phyloP scores from a whole-genome alignment of 192 early-diverging fungal species.

The Coemansia sp. region DNA sequence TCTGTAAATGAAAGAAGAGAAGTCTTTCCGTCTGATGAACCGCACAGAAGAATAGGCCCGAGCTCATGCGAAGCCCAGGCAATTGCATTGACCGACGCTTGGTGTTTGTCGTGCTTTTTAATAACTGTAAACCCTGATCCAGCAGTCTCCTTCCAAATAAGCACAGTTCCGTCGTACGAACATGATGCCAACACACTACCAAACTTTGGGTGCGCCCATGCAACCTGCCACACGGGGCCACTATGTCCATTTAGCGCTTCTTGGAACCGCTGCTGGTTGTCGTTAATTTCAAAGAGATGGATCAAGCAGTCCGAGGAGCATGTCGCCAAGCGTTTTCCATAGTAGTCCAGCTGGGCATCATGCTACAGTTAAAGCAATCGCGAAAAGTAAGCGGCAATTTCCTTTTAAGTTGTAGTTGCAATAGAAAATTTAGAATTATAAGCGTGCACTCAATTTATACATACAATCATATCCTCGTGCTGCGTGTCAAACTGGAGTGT shows the following conservation, averaged over 20 bases:
- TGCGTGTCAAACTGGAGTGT: slow-evolving; percentile 55
- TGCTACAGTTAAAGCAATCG: slow-evolving; percentile 43
- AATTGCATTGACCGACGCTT: slow-evolving; percentile 95
- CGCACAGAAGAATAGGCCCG: slow-evolving; percentile 87
- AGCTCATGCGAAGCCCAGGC: slow-evolving; percentile 97
- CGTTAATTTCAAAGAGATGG: slow-evolving; percentile 87
- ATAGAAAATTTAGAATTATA: too few species aligned
- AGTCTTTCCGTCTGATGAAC: slow-evolving; percentile 92
- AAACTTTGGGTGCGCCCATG: slow-evolving; percentile 99
- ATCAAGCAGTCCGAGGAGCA: slow-evolving; percentile 96
- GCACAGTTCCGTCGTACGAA: slow-evolving; percentile 92
- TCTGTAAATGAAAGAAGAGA: slow-evolving; percentile 90
- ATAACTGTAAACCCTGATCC: slow-evolving; percentile 52
- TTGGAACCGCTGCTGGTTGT: slow-evolving; percentile 49
- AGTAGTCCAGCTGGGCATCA: slow-evolving; percentile 81
- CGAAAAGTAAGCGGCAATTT: not conserved
- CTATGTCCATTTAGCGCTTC: slow-evolving; percentile 70
- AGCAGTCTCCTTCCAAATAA: slow-evolving; percentile 93
- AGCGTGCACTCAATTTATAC: slow-evolving; percentile 10
- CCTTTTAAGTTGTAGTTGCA: not conserved
- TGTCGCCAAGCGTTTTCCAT: slow-evolving; percentile 91
- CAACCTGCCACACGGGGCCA: slow-evolving; percentile 99
- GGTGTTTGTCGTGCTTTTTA: slow-evolving; percentile 85
- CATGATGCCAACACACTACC: slow-evolving; percentile 94
- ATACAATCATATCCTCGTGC: slow-evolving; percentile 57